Base-by-base conservation (phyloP, 805 yeast genomes). In the Huiozyma sinensis region DNA sequence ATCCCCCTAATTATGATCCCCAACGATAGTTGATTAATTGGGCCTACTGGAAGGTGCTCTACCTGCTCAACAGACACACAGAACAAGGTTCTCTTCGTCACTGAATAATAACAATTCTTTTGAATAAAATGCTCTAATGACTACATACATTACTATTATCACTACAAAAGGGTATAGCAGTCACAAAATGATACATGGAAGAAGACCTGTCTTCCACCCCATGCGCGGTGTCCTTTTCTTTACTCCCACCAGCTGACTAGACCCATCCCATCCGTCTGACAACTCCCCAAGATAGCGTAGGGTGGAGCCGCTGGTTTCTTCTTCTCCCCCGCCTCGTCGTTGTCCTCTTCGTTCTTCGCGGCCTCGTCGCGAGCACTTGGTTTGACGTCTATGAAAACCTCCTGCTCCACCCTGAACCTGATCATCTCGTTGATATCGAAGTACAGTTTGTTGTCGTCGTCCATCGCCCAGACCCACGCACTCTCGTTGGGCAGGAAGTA, bases 251-350 rank as follows among this genome's bases (percentile, higher is more conserved):
- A 92, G 44, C 89, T 77, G 36, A 86, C 80, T 53, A 94, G 78
- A 5, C 98, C 98, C 94, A 88, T 86, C 38, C 98, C 98, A 56
- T 88, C 96, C 3, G 87, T 79, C 61, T 88, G 96, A 61, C 97
- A 88, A 50, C 95, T 83, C 12, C 90, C 97, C 29, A 85, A 64
- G 28, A 90, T 65, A 7, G 87, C 85, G 65, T 87, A 89, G 11
- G 96, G 87, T 8, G 96, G 92, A 44, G 72, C 72, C 48, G 70
- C 75, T 32, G 57, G 62, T 2, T 51, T 55, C 6, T 56, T 60
- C 12, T 43, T 38, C 27, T 49, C 53, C 13, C 31, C 41, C 10
- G 24, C 28, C 24, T 28, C 43, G 3, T 27, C 39, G 6, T 10
- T 28, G 7, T 36, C 35, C 24, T 13, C 28, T 5, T 40, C 43